These are phyloP conservation scores for Tephrocybe sp. DNA, from an alignment of 768 basidiomycete genomes.

Conservation along the genomic window DNA sequence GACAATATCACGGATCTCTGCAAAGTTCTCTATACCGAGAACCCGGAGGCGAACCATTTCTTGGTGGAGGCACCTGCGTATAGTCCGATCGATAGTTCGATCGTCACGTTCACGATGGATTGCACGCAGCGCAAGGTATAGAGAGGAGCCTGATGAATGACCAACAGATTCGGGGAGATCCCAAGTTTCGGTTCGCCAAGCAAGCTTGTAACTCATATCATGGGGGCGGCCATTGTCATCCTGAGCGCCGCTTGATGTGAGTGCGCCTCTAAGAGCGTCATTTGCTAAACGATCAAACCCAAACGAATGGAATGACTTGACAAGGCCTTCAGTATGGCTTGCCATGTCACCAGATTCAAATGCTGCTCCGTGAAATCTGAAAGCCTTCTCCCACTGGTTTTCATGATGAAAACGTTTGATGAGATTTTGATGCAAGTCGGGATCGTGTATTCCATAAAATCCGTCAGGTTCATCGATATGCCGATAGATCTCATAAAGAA, in stretches of 20 bases:
- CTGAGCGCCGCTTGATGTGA: constrained; percentile 27
- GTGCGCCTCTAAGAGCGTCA: constrained; percentile 50
- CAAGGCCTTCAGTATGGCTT: constrained; percentile 59
- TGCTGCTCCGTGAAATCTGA: constrained; percentile 85
- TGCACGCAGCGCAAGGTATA: constrained; percentile 81
- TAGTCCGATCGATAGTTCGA: constrained; percentile 41
- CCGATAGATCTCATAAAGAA: constrained; percentile 90
- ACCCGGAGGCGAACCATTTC: constrained; percentile 66
- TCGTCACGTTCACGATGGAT: constrained; percentile 77
- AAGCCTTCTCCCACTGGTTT: constrained; percentile 88
- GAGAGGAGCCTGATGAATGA: constrained; percentile 48
- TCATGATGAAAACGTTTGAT: constrained; percentile 91
- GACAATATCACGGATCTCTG: constrained; percentile 67
- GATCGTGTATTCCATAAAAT: constrained; percentile 89
- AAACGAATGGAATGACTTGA: constrained; percentile 82
- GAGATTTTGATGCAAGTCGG: constrained; percentile 77
- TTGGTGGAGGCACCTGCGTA: constrained; percentile 50
- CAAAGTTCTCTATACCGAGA: constrained; percentile 78
- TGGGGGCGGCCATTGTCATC: constrained; percentile 29
- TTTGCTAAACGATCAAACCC: constrained; percentile 91
- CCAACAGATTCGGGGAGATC: constrained; percentile 74
- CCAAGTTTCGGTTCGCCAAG: constrained; percentile 96
- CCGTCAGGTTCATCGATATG: constrained; percentile 98
- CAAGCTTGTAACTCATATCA: constrained; percentile 72
- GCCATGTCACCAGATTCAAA: constrained; percentile 58